phyloP scores from a whole-genome alignment of 805 yeast species.

The Lachancea sp. region DNA sequence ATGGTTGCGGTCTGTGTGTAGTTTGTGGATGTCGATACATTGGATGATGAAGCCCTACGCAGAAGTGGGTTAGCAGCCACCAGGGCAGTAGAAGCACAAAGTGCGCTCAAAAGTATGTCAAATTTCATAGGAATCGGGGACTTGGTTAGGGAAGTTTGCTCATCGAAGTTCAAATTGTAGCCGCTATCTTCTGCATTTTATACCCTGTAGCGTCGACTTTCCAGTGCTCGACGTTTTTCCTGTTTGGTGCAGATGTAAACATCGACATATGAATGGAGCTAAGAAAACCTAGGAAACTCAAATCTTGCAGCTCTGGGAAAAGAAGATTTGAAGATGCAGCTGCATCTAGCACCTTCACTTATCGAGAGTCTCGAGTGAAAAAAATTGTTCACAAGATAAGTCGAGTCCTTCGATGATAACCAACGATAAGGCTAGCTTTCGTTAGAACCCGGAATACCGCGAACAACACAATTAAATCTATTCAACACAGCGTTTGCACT shows the following conservation, averaged over 20 bases:
- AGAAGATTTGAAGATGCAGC: neutral
- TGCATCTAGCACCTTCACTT: no score
- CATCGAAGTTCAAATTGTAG: no score
- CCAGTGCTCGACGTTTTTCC: neutral
- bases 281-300: neutral
- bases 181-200: neutral
- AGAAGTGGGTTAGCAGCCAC: constrained; percentile 5
- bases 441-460: no score
- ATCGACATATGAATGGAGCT: neutral
- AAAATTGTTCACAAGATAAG: neutral
- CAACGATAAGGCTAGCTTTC: no score
- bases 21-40: constrained; percentile 5
- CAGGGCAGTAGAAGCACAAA: constrained; percentile 1
- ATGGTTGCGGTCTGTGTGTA: constrained; percentile 8
- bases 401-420: no score
- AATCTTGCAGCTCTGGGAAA: neutral
- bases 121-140: constrained; percentile 6
- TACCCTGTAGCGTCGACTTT: neutral
- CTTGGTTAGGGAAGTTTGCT: neutral
- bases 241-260: neutral
- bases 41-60: constrained; percentile 1
- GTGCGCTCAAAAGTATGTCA: constrained; percentile 1
- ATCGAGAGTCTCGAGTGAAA: no score
- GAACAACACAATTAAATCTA: no score
- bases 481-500: no score